These are phyloP conservation scores for Passiflora organensis DNA, from an alignment of 345 rosid species.

Conservation along the genomic window DNA sequence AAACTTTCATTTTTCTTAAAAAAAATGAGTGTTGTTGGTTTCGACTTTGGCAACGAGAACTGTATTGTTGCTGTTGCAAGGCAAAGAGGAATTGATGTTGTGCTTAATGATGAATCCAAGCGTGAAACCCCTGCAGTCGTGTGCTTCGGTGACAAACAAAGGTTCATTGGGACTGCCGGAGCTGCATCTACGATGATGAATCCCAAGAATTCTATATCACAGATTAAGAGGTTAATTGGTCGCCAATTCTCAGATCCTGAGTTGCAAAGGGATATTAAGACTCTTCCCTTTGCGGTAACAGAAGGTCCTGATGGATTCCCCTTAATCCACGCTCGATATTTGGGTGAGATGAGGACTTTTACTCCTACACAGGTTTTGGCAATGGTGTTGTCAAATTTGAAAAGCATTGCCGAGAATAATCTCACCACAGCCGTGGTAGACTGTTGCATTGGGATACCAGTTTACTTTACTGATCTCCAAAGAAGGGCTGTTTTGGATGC, in stretches of 20 bases:
- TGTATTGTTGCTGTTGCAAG: slow-evolving; percentile 91
- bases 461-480: slow-evolving; percentile 83
- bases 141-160: slow-evolving; percentile 85
- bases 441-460: slow-evolving; percentile 94
- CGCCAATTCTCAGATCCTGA: slow-evolving; percentile 75
- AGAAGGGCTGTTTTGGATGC: slow-evolving; percentile 94
- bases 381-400: slow-evolving; percentile 78
- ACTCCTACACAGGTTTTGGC: slow-evolving; percentile 90
- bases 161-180: slow-evolving; percentile 94
- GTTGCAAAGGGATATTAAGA: slow-evolving; percentile 71
- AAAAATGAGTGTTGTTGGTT: slow-evolving; percentile 91
- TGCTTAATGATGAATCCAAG: slow-evolving; percentile 93
- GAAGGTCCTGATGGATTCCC: slow-evolving; percentile 91
- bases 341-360: slow-evolving; percentile 70
- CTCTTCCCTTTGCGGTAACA: slow-evolving; percentile 58
- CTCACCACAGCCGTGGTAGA: slow-evolving; percentile 81
- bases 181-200: slow-evolving; percentile 87
- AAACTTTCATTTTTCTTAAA: not conserved
- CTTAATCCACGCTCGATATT: slow-evolving; percentile 69
- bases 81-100: slow-evolving; percentile 93
- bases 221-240: slow-evolving; percentile 75
- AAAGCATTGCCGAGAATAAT: slow-evolving; percentile 81
- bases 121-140: slow-evolving; percentile 91
- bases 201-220: slow-evolving; percentile 77
- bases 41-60: slow-evolving; percentile 92